These are phyloP conservation scores for Malassezia cuniculi DNA, from an alignment of 1,284 basidiomycete genomes.

Conservation along the genomic window DNA sequence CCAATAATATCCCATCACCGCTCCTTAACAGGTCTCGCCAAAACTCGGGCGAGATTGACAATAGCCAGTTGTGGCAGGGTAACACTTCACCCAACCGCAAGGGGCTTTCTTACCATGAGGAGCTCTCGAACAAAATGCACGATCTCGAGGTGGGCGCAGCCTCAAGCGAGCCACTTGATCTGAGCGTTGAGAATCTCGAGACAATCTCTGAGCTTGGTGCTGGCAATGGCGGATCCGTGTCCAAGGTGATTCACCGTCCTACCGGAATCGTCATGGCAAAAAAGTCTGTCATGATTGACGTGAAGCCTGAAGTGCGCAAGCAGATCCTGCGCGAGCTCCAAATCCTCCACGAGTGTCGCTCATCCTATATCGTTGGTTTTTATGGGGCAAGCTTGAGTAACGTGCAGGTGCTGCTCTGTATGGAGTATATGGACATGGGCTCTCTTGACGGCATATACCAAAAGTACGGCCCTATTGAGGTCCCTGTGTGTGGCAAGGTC, in stretches of 20 bases:
- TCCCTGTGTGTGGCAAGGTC: constrained; percentile 77
- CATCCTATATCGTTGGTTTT: constrained; percentile 84
- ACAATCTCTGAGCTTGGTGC: constrained; percentile 78
- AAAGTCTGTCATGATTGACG: constrained; percentile 72
- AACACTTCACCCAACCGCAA: constrained; percentile 17
- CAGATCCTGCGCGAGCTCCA: constrained; percentile 94
- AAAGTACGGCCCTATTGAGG: constrained; percentile 74
- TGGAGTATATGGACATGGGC: constrained; percentile 81
- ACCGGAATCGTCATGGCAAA: constrained; percentile 40
- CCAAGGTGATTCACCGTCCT: constrained; percentile 53
- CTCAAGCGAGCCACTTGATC: constrained; percentile 46
- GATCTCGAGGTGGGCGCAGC: constrained; percentile 46
- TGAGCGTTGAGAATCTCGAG: constrained; percentile 48
- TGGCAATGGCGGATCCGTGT: constrained; percentile 95
- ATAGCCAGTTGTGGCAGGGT: constrained; percentile 12
- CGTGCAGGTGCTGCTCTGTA: constrained; percentile 96
- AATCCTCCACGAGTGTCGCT: constrained; percentile 95
- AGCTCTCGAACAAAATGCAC: constrained; percentile 40
- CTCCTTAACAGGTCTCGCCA: not conserved
- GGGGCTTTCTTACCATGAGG: constrained; percentile 27
- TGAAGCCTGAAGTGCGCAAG: constrained; percentile 89
- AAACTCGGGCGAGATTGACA: constrained; percentile 14
- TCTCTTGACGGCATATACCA: constrained; percentile 81
- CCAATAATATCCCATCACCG: constrained; percentile 10
- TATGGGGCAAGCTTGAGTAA: constrained; percentile 90